Base-by-base conservation (phyloP, 139 green algal genomes). In the Auxenochlorella protothecoides region DNA sequence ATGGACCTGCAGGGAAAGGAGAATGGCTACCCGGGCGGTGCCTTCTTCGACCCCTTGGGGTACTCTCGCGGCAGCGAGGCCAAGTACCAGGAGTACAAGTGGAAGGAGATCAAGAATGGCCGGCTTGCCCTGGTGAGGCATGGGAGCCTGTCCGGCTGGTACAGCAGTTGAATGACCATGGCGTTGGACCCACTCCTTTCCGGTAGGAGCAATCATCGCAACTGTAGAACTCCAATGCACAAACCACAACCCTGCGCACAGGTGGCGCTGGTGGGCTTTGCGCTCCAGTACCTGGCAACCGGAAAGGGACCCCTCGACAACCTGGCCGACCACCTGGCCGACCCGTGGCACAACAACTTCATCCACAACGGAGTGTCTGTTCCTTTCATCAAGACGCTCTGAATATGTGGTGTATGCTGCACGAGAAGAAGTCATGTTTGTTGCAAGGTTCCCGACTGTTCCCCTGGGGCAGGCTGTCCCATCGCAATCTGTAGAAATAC, bases 41-140 rank as follows among this genome's bases (percentile, higher is more conserved):
- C 71, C 2, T 84, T 80, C 69, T 96, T 96, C 59, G 88, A 96
- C 84, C 78, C 79, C 72, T 80, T 96, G 68, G 90, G 90, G 72
- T 76, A 96, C 69, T 82, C 82, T 68, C 79, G 86, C 62, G 88
- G 86, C 70, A 62, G 80, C 69, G 68, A 77, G 10, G 72, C 68
- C 52, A 59, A 83, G 16, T 69, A 79, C 76, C 79, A 88, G 75
- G 72, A 91, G 80, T 87, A 91, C 80, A 91, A 96, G 85, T 56
- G 83, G 63, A 93, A 93, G 73, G 92, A 97, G 82, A 85, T 97
- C 81, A 91, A 89, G 78, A 97, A 97, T 81, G 92, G 88, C 66
- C 87, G 91, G 74, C 81, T 97, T 16, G 90, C 90, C 61, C 92
- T 95, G 89, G 4, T 79, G 55, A 63, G 65, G 12, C 3, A 9